A percentile compares a stretch with the other conserved stretches of the same genome.
These are phyloP conservation scores for Quercus robur DNA, from an alignment of 306 rosid genomes.

Conservation along the genomic window DNA sequence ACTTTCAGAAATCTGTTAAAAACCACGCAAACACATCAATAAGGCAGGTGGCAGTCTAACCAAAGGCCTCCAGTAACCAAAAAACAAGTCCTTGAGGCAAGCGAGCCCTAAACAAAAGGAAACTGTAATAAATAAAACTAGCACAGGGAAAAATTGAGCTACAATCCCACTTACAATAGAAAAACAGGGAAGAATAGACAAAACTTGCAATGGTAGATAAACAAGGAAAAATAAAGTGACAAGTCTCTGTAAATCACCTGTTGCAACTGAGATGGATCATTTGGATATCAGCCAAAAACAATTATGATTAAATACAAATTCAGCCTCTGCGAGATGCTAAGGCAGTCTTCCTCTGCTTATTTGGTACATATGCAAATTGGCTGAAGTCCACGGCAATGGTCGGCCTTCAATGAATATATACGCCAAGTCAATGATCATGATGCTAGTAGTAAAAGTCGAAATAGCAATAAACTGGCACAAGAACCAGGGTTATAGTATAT, in stretches of 20 bases:
- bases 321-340: slow-evolving; percentile 24
- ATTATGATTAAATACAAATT: slow-evolving; percentile 16
- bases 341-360: slow-evolving; percentile 35
- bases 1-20: slow-evolving; percentile 4
- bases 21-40: slow-evolving; percentile 2
- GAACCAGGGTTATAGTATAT: slow-evolving; percentile 7
- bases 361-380: slow-evolving; percentile 56
- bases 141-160: slow-evolving; percentile 9
- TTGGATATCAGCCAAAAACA: slow-evolving; percentile 7
- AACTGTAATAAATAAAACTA: not conserved
- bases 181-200: not conserved
- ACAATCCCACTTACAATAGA: slow-evolving; percentile 25
- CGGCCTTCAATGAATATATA: slow-evolving; percentile 34
- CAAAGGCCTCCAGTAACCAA: slow-evolving; percentile 19
- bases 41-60: slow-evolving; percentile 7
- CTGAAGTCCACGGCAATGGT: slow-evolving; percentile 36
- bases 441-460: slow-evolving; percentile 8
- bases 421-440: slow-evolving; percentile 19
- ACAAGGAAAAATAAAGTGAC: not conserved
- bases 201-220: not conserved
- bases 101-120: slow-evolving; percentile 19
- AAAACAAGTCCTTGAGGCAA: slow-evolving; percentile 1
- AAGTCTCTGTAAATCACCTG: not conserved
- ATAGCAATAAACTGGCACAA: slow-evolving; percentile 21
- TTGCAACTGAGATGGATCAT: slow-evolving; percentile 16